Percentiles rank a stretch among this genome's conserved stretches.
Evolutionary conservation across 148 eudicot species (phyloP).

Genomic region (Amaranthus palmeri): DNA sequence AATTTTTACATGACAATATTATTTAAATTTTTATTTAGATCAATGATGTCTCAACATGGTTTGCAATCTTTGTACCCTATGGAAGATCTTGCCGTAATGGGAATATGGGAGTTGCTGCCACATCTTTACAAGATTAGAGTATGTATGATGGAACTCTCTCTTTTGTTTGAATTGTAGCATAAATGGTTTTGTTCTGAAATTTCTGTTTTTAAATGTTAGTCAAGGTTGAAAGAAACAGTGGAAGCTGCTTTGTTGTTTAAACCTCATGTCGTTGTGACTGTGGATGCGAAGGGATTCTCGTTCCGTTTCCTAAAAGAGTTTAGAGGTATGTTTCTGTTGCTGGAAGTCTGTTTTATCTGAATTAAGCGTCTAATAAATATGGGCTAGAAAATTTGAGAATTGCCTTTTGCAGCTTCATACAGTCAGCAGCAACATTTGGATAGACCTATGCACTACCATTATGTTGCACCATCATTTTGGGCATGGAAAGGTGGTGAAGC

Average conservation of each 20-base stretch:
- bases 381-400: conserved; percentile 35
- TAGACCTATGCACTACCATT: conserved; percentile 76
- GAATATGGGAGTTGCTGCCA: conserved; percentile 91
- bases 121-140: conserved; percentile 77
- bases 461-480: conserved; percentile 98
- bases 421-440: conserved; percentile 35
- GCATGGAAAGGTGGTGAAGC: conserved; percentile 98
- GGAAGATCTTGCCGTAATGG: conserved; percentile 96
- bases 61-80: conserved; percentile 73
- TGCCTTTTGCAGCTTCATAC: conserved; percentile 68
- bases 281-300: conserved; percentile 93
- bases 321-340: conserved; percentile 46
- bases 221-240: conserved; percentile 61
- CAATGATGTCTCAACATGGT: conserved; percentile 71
- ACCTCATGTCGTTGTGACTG: conserved; percentile 86
- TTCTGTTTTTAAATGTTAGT: conserved; percentile 41
- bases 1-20: background rate
- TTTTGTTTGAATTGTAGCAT: background rate
- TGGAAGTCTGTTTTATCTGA: conserved; percentile 8
- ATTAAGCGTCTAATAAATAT: conserved; percentile 19
- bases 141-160: conserved; percentile 21
- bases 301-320: conserved; percentile 78
- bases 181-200: background rate
- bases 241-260: conserved; percentile 60
- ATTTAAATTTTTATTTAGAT: conserved; percentile 33